phyloP scores from a whole-genome alignment of 2,329 filamentous ascomycete species.

The Botrytis cinerea region DNA sequence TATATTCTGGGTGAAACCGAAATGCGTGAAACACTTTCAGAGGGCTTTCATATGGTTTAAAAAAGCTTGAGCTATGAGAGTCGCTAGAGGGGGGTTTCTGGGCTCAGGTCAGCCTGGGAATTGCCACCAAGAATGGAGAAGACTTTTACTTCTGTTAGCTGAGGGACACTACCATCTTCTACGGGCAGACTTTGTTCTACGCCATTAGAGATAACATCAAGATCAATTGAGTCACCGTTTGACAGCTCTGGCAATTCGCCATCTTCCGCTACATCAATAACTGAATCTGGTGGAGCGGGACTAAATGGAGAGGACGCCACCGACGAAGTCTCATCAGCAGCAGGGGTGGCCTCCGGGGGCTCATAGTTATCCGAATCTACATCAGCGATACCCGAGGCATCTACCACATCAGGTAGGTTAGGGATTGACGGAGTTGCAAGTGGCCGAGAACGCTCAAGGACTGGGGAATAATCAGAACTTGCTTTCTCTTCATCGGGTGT shows the following conservation, averaged over 20 bases:
- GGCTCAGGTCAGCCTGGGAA: constrained; percentile 32
- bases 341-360: constrained; percentile 49
- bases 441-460: constrained; percentile 29
- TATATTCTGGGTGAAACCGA: constrained; percentile 82
- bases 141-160: constrained; percentile 36
- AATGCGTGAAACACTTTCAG: constrained; percentile 82
- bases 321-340: constrained; percentile 30
- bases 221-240: constrained; percentile 28
- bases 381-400: constrained; percentile 25
- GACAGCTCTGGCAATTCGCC: constrained; percentile 18
- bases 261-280: constrained; percentile 32
- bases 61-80: constrained; percentile 29
- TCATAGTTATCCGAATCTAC: constrained; percentile 56
- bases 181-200: constrained; percentile 26
- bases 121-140: constrained; percentile 25
- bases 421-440: neutral
- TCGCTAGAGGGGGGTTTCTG: constrained; percentile 28
- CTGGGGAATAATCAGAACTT: constrained; percentile 35
- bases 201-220: constrained; percentile 28
- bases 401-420: constrained; percentile 10
- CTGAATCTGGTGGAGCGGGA: constrained; percentile 43
- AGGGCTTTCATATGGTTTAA: constrained; percentile 76
- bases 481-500: constrained; percentile 27
- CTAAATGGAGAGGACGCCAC: constrained; percentile 46
- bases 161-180: constrained; percentile 27